Conservation (phyloP, 768 basidiomycete genomes). For the Macrolepiota dolichaula region DNA sequence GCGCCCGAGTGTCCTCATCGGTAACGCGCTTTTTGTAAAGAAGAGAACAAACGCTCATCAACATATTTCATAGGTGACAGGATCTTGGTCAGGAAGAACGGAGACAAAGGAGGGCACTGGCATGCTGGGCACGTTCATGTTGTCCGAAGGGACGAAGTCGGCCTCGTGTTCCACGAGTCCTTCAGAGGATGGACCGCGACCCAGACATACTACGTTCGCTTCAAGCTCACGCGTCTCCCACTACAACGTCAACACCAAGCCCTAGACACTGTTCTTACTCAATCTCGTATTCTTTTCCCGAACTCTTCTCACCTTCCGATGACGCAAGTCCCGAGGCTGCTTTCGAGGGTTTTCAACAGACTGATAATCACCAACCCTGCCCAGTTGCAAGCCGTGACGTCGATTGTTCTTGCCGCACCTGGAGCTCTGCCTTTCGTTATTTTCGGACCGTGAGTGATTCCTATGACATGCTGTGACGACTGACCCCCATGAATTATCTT, state of each 20-base stretch:
- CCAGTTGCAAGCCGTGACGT: constrained; percentile 46
- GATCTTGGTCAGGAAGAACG: constrained; percentile 46
- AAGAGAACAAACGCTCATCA: not conserved
- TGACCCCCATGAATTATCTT: not conserved
- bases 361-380: constrained; percentile 42
- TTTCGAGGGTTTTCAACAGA: constrained; percentile 33
- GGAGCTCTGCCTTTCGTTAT: constrained; percentile 56
- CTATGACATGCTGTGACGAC: not conserved
- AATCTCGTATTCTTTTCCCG: constrained; percentile 53
- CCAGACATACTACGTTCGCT: constrained; percentile 46
- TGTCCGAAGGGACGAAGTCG: constrained; percentile 46
- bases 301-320: not conserved
- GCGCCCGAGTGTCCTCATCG: constrained; percentile 53
- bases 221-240: constrained; percentile 55
- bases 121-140: constrained; percentile 57
- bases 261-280: constrained; percentile 39
- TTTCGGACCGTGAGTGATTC: constrained; percentile 55
- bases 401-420: constrained; percentile 38
- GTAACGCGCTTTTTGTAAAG: constrained; percentile 23
- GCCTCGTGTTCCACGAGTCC: constrained; percentile 41
- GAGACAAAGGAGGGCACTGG: constrained; percentile 41
- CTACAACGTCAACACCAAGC: constrained; percentile 60
- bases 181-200: constrained; percentile 36
- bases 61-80: constrained; percentile 38
- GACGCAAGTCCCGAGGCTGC: not conserved